A percentile compares a stretch with the other conserved stretches of the same genome.
These are phyloP conservation scores for Theobroma grandiflorum DNA, from an alignment of 441 rosid genomes.

Conservation along the genomic window DNA sequence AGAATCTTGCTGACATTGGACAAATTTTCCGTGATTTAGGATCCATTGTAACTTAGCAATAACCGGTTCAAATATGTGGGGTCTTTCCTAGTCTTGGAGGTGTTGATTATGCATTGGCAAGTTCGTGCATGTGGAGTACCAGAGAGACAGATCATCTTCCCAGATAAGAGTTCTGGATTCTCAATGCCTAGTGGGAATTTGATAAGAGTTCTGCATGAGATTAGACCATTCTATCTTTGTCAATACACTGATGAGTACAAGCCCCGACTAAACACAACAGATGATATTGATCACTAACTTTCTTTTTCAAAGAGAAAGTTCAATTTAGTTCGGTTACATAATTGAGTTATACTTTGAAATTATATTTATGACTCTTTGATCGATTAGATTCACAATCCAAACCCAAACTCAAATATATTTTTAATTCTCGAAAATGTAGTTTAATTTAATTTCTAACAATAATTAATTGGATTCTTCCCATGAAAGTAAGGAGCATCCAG, in stretches of 20 bases:
- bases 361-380: neutral
- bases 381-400: too few species aligned
- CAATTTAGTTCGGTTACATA: too few species aligned
- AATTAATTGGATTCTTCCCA: neutral
- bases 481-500: neutral
- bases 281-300: neutral
- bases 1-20: conserved; percentile 24
- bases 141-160: conserved; percentile 8
- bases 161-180: neutral
- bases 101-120: neutral
- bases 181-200: too few species aligned
- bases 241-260: neutral
- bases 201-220: neutral
- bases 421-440: neutral
- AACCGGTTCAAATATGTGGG: conserved; percentile 26
- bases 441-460: neutral
- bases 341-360: neutral
- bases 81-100: neutral
- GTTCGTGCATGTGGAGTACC: neutral
- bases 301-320: neutral
- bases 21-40: conserved; percentile 39
- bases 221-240: neutral
- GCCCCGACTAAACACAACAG: conserved; percentile 7
- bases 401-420: too few species aligned
- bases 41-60: conserved; percentile 19